Evolutionary conservation across 1,139 yeast genomes (phyloP), one percentile per base, ranked within the genome.

Genomic region (Hyphopichia burtonii): DNA sequence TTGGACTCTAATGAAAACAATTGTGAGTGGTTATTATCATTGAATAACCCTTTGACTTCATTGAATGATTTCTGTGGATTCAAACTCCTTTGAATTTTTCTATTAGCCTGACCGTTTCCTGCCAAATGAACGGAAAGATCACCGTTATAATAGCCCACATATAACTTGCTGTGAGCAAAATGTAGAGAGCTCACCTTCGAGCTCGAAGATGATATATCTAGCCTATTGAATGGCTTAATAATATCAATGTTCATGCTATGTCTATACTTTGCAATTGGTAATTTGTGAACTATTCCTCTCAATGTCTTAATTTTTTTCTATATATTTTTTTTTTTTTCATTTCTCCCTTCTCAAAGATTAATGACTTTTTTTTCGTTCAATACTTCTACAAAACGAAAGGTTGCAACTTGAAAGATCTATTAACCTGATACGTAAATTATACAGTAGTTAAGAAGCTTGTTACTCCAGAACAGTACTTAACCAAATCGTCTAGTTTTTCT

Each of bases 381-480:
- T n/a, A n/a, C n/a, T n/a, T n/a, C n/a, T n/a, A n/a, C n/a, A n/a
- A n/a, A n/a, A n/a, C n/a, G n/a, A n/a, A n/a, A n/a, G n/a, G n/a
- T n/a, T n/a, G n/a, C n/a, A n/a, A 20, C 23, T 20, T 20, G 23
- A 20, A 20, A 20, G 8, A 20, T 5, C 23, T 8, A 20, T 20
- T 8, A 20, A 20, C 23, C 23, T 20, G 23, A 25, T 25, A 7
- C 11, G 11, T 11, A 25, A 3, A 25, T 42, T 58, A 71, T 34
- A 65, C 65, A 27, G 74, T 63, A 7, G 71, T 58, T 38, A 90
- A 69, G 54, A 87, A 84, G 50, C 73, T 77, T 34, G 88, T 68
- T 10, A 91, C 91, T 47, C 96, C 94, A 1, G 94, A 74, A 60
- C 96, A 88, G 64, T 84, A 90, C 58, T 90, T 87, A 23, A 82